Base-by-base conservation (phyloP, 2,329 filamentous ascomycete species). In the Talaromyces rugulosus region DNA sequence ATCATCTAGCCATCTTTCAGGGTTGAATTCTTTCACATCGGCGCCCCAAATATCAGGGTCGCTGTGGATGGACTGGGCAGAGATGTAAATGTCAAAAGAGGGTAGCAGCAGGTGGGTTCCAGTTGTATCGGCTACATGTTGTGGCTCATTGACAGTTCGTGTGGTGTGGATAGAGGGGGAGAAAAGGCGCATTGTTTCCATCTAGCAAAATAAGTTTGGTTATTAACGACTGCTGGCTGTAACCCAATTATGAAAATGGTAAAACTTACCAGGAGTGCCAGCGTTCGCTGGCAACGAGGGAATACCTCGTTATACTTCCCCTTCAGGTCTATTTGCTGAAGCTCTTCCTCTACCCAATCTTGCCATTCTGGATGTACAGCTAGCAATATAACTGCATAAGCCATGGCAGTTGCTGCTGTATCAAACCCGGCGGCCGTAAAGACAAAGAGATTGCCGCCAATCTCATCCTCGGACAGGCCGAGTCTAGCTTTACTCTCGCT, bases 311-410 rank as follows among this genome's bases (percentile, higher is more conserved):
- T 69, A 65, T 85, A 85, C 3, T 78, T 73, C 56, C 74, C 67
- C 2, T 67, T 63, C 2, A 69, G 70, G 5, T 67, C 56, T 6
- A 82, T 68, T 1, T 66, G 53, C 53, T 77, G 70, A 40, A 84
- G 72, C 65, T 86, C 84, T 59, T 81, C 81, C 8, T 71, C 70
- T 3, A 85, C 66, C 82, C 83, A 85, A 3, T 77, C 75, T 68
- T 86, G 83, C 71, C 79, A 80, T 58, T 81, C 68, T 0, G 81
- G 80, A 62, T 82, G 71, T 1, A 75, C 68, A 1, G 81, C 77
- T 0, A 85, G 72, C 4, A 83, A 68, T 1, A 76, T 74, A n/a
- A 84, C 66, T 2, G 80, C 77, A 64, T 80, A 85, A 0, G 78
- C 74, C 53, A 85, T 73, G 0, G 80, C 81, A 58, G 81, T 82